phyloP scores from a whole-genome alignment of 805 yeast species.

The Metschnikowia lochheadii region DNA sequence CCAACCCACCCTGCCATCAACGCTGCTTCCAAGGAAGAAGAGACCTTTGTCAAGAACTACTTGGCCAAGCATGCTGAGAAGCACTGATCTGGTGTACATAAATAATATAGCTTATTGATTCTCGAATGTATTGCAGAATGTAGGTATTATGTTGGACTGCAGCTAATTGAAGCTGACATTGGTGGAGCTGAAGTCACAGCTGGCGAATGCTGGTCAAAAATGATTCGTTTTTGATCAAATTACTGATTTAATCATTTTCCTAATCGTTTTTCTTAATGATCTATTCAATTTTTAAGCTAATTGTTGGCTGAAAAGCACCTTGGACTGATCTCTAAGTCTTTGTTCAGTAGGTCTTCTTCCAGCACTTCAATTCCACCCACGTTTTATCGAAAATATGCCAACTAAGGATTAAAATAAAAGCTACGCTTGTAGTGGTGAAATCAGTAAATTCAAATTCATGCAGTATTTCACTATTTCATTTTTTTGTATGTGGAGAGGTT shows the following conservation, averaged over 20 bases:
- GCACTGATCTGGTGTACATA: conserved; percentile 10
- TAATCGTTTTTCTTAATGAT: too few species aligned
- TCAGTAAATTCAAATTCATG: neutral
- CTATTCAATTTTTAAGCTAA: too few species aligned
- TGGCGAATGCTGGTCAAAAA: neutral
- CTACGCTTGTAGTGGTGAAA: neutral
- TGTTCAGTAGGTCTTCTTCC: neutral
- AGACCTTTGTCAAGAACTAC: conserved; percentile 69
- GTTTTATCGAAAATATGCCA: too few species aligned
- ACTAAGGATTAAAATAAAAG: neutral
- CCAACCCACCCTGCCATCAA: conserved; percentile 64
- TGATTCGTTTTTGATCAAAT: too few species aligned
- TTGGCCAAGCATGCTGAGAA: conserved; percentile 46
- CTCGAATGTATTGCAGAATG: conserved; percentile 1
- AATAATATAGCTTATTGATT: neutral
- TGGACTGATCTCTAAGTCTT: neutral
- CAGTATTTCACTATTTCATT: neutral
- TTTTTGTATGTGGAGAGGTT: neutral
- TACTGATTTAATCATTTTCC: too few species aligned
- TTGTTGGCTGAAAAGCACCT: neutral
- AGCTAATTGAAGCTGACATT: neutral
- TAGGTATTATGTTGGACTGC: neutral
- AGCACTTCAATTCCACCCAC: neutral
- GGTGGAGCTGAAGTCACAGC: too few species aligned
- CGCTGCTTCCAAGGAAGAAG: conserved; percentile 84